phyloP scores from a whole-genome alignment of 805 yeast genomes.

The Spathaspora arborariae region DNA sequence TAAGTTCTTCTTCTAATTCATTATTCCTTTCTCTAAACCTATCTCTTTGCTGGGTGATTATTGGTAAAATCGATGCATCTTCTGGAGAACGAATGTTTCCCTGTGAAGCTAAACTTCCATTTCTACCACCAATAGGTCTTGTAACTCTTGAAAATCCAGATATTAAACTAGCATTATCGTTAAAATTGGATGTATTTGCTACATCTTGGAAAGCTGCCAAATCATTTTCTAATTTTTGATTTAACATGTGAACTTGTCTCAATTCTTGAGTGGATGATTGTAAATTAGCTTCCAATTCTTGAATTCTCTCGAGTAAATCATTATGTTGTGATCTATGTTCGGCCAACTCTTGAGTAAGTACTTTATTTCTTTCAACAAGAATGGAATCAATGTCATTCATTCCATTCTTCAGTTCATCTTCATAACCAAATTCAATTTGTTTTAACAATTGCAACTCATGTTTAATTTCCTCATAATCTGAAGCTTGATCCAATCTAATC shows the following conservation, averaged over 20 bases:
- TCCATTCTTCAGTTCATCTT: slow-evolving; percentile 32
- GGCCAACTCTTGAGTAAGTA: slow-evolving; percentile 66
- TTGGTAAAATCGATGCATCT: slow-evolving; percentile 60
- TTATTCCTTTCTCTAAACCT: slow-evolving; percentile 79
- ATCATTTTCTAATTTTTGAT: slow-evolving; percentile 70
- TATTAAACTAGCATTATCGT: slow-evolving; percentile 64
- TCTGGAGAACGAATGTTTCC: slow-evolving; percentile 9
- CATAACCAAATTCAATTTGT: slow-evolving; percentile 68
- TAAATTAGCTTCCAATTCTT: slow-evolving; percentile 36
- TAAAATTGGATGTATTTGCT: slow-evolving; percentile 34
- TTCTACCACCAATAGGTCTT: slow-evolving; percentile 25
- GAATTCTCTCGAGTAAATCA: slow-evolving; percentile 38
- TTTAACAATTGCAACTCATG: slow-evolving; percentile 69
- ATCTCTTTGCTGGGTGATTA: slow-evolving; percentile 92
- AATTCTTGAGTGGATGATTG: slow-evolving; percentile 33
- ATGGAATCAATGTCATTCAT: slow-evolving; percentile 49
- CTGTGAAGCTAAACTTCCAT: slow-evolving; percentile 20
- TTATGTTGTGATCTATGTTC: slow-evolving; percentile 59
- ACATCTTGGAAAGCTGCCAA: slow-evolving; percentile 52
- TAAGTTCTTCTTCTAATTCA: slow-evolving; percentile 79
- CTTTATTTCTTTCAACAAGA: slow-evolving; percentile 66
- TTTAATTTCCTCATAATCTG: slow-evolving; percentile 79
- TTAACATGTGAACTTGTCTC: slow-evolving; percentile 41
- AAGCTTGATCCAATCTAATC: slow-evolving; percentile 44
- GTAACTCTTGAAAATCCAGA: slow-evolving; percentile 44